Evolutionary conservation across 257 asterid species (phyloP).

Genomic region (Solanum neorickii): DNA sequence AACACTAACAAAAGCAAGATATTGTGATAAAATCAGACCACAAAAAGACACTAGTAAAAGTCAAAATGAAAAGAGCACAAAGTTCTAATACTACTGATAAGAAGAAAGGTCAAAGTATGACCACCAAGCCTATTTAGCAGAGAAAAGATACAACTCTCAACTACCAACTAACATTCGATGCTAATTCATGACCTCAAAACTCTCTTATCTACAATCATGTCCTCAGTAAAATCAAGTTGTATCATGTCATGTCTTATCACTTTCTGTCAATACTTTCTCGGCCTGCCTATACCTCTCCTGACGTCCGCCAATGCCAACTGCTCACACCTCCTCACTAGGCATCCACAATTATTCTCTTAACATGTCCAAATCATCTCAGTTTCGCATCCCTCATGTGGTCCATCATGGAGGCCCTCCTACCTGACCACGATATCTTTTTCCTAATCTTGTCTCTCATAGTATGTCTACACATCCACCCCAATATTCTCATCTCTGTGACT

Average conservation of each 20-base stretch:
- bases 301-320: neutral
- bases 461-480: neutral
- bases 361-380: neutral
- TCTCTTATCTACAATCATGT: neutral
- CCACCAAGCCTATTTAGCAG: neutral
- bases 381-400: neutral
- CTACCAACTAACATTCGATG: neutral
- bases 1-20: neutral
- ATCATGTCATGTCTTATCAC: neutral
- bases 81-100: neutral
- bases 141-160: neutral
- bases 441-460: neutral
- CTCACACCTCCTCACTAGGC: neutral
- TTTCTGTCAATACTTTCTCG: neutral
- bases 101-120: neutral
- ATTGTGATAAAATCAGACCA: neutral
- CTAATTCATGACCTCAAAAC: neutral
- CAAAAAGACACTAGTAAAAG: neutral
- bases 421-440: neutral
- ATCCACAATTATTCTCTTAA: neutral
- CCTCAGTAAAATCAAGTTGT: neutral
- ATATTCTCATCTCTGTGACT: neutral
- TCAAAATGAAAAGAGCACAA: neutral
- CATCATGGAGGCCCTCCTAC: neutral
- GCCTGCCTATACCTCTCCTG: neutral